A percentile compares a stretch with the other conserved stretches of the same genome.
These are phyloP conservation scores for Xylaria sp. DNA, from an alignment of 2,329 filamentous ascomycete genomes.

Conservation along the genomic window DNA sequence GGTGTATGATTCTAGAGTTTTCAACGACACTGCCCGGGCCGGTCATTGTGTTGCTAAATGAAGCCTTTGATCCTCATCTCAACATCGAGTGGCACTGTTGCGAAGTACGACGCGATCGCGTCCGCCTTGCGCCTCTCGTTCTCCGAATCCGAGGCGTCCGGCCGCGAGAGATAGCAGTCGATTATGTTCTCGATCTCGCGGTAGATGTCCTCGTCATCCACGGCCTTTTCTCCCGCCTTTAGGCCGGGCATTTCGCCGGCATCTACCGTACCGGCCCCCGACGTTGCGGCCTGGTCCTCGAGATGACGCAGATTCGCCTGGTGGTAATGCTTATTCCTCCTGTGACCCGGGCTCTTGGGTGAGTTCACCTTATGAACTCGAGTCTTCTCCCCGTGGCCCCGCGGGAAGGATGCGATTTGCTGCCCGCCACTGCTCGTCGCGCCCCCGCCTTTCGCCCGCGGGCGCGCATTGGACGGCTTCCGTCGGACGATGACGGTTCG, in stretches of 20 bases:
- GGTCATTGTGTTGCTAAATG: slow-evolving; percentile 30
- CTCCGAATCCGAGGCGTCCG: slow-evolving; percentile 12
- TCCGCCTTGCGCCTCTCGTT: slow-evolving; percentile 36
- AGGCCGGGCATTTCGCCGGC: neutral
- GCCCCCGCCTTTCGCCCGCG: neutral
- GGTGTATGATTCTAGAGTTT: neutral
- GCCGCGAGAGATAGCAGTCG: slow-evolving; percentile 41
- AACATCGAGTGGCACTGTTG: slow-evolving; percentile 33
- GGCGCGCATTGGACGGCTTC: neutral
- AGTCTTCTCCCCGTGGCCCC: neutral
- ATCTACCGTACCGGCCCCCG: neutral
- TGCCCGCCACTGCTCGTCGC: neutral
- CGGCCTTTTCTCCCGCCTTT: neutral
- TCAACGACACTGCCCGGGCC: neutral
- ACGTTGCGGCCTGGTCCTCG: neutral
- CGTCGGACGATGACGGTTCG: neutral
- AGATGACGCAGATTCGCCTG: neutral
- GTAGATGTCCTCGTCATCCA: slow-evolving; percentile 37
- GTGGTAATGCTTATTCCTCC: neutral
- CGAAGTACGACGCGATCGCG: slow-evolving; percentile 36
- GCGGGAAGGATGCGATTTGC: neutral
- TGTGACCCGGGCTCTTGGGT: neutral
- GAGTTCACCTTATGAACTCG: neutral
- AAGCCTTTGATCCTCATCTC: slow-evolving; percentile 42
- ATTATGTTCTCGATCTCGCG: slow-evolving; percentile 46